phyloP scores from a whole-genome alignment of 2,329 filamentous ascomycete species.

The Blastomyces gilchristii region DNA sequence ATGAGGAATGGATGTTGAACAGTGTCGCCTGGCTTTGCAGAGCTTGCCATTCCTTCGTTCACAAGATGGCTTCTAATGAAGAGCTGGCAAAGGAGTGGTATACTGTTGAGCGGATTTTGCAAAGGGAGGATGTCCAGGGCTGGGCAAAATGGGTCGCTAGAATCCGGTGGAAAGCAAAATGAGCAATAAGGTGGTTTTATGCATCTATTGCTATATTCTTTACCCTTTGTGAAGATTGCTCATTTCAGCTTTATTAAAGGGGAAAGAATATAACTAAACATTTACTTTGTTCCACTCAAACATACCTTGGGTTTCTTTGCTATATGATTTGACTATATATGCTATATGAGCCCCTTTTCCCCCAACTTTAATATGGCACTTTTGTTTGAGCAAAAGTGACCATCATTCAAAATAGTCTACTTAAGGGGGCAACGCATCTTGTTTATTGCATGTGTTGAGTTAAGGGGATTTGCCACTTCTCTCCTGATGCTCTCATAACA shows the following conservation, averaged over 20 bases:
- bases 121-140: constrained; percentile 58
- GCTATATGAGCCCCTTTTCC: neutral
- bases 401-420: neutral
- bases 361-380: neutral
- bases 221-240: neutral
- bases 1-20: constrained; percentile 61
- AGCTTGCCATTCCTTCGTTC: constrained; percentile 74
- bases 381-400: neutral
- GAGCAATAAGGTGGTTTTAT: constrained; percentile 7
- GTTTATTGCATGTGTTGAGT: neutral
- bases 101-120: constrained; percentile 60
- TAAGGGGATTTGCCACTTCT: neutral
- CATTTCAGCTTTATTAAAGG: neutral
- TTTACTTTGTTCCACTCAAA: neutral
- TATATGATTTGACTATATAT: neutral
- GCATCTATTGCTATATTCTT: neutral
- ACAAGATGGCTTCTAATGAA: constrained; percentile 64
- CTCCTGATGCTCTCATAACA: neutral
- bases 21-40: constrained; percentile 80
- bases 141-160: constrained; percentile 65
- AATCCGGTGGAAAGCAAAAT: constrained; percentile 61
- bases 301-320: neutral
- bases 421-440: neutral
- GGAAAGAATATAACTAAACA: neutral
- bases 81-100: constrained; percentile 63